These are phyloP conservation scores for Trichoderma lentiforme DNA, from an alignment of 2,329 filamentous ascomycete genomes.

Conservation along the genomic window DNA sequence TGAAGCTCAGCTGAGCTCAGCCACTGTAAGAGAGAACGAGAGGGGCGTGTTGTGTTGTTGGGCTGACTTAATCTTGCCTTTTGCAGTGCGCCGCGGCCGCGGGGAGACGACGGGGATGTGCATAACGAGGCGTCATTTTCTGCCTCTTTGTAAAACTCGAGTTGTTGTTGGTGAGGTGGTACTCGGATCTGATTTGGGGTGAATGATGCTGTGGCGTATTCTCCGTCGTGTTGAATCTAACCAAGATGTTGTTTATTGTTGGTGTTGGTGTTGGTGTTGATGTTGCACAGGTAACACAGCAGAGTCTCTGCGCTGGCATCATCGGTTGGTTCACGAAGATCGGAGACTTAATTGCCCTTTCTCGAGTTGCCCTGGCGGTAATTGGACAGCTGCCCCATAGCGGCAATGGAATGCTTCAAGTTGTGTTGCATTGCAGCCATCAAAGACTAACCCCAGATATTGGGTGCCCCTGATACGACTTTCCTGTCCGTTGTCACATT, in stretches of 20 bases:
- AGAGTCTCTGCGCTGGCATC: neutral
- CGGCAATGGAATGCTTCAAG: neutral
- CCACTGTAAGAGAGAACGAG: neutral
- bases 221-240: neutral
- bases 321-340: neutral
- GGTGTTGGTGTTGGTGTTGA: neutral
- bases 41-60: neutral
- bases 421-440: constrained; percentile 13
- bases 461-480: constrained; percentile 11
- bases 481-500: neutral
- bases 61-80: neutral
- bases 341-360: neutral
- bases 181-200: neutral
- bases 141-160: neutral
- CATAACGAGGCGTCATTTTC: neutral
- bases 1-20: neutral
- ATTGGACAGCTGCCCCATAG: neutral
- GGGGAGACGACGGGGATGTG: neutral
- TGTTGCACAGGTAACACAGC: neutral
- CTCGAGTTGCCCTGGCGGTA: neutral
- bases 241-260: neutral
- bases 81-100: neutral
- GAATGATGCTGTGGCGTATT: neutral
- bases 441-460: constrained; percentile 10
- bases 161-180: neutral